A percentile compares a stretch with the other conserved stretches of the same genome.
phyloP scores from a whole-genome alignment of 176 grass and related monocot species.

The Zoysia japonica region DNA sequence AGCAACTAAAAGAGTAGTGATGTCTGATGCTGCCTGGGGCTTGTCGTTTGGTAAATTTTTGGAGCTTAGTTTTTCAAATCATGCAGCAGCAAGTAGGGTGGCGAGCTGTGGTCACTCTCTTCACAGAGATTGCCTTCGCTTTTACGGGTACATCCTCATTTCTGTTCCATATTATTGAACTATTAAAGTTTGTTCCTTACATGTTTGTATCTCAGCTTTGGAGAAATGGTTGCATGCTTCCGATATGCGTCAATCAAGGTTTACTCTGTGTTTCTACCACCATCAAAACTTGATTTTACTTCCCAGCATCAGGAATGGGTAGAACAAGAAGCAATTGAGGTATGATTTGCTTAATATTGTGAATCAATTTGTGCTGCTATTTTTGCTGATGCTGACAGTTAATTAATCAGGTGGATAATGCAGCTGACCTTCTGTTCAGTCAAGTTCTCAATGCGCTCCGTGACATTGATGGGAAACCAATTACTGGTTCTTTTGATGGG shows the following conservation, averaged over 20 bases:
- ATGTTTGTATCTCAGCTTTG: constrained; percentile 63
- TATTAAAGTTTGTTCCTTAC: constrained; percentile 29
- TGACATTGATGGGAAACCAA: constrained; percentile 61
- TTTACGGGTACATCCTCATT: constrained; percentile 75
- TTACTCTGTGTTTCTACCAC: constrained; percentile 92
- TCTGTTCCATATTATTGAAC: constrained; percentile 38
- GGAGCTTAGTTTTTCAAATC: constrained; percentile 99
- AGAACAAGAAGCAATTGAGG: constrained; percentile 88
- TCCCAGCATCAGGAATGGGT: constrained; percentile 97
- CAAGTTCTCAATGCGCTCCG: constrained; percentile 69
- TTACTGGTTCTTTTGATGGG: constrained; percentile 73
- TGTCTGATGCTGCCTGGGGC: constrained; percentile 99
- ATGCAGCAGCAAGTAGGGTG: constrained; percentile 96
- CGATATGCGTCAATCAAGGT: constrained; percentile 85
- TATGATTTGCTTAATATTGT: constrained; percentile 34
- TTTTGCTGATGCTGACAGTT: constrained; percentile 40
- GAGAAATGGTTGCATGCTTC: constrained; percentile 92
- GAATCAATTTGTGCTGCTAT: constrained; percentile 13
- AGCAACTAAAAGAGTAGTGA: constrained; percentile 92
- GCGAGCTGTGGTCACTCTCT: constrained; percentile 98
- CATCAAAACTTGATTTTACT: constrained; percentile 90
- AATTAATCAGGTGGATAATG: constrained; percentile 63
- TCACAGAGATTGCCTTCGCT: constrained; percentile 97
- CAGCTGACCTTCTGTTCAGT: constrained; percentile 70
- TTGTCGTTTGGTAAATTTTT: constrained; percentile 99